Percentiles rank a stretch among this genome's conserved stretches.
Conservation (phyloP, 140 eudicot species). For the Oenanthe javanica region DNA sequence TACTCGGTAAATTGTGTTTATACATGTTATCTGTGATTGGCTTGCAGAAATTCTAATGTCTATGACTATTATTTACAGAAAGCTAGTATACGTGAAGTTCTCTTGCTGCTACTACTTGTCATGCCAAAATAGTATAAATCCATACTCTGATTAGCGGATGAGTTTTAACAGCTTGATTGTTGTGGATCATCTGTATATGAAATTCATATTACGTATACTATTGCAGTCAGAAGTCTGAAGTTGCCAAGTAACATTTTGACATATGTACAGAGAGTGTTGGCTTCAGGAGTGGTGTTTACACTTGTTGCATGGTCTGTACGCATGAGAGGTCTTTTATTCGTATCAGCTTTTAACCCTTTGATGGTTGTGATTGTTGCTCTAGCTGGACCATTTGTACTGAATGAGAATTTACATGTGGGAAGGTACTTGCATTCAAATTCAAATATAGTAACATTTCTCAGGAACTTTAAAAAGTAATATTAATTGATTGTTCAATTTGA, state of each 20-base stretch:
- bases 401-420: slow-evolving; percentile 14
- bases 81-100: not conserved
- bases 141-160: not conserved
- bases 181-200: not conserved
- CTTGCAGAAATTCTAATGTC: not conserved
- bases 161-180: not conserved
- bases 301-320: slow-evolving; percentile 13
- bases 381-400: slow-evolving; percentile 8
- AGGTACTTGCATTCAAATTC: slow-evolving; percentile 5
- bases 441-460: not conserved
- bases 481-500: not conserved
- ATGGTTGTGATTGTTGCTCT: slow-evolving; percentile 19
- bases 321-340: slow-evolving; percentile 18
- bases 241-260: not conserved
- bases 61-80: not conserved
- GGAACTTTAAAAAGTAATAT: not conserved
- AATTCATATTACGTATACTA: not conserved
- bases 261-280: slow-evolving; percentile 7
- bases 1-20: slow-evolving; percentile 29
- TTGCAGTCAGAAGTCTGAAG: not conserved
- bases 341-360: slow-evolving; percentile 17
- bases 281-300: slow-evolving; percentile 7
- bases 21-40: not conserved
- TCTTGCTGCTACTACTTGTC: not conserved
- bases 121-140: not conserved